Evolutionary conservation across 2,329 filamentous ascomycete species (phyloP), one percentile per base, ranked within the genome.

Genomic region (Aspergillus nomiae): DNA sequence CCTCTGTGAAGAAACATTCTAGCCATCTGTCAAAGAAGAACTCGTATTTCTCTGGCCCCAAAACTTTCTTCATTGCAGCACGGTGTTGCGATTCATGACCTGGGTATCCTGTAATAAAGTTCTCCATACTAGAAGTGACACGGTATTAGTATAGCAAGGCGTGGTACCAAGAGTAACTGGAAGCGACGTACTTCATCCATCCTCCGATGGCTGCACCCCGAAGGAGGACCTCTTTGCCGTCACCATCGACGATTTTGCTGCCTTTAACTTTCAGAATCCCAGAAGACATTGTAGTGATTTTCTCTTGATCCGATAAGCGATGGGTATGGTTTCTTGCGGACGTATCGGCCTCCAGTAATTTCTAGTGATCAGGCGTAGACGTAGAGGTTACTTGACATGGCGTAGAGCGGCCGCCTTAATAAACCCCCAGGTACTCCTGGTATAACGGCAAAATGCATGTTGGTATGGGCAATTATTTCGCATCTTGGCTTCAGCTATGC

Each of bases 61-160:
- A 76, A 0, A 85, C 83, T 60, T 82, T 78, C 0, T 82, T 76
- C 74, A 88, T 81, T 1, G 84, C 82, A 2, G 80, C 80, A 10
- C 86, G 83, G 64, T 86, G 84, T 64, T 87, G 81, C 26, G 79
- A 79, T 69, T 89, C 87, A 57, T 86, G 84, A 21, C 85, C 87
- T 12, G 85, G 79, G 62, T 83, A 89, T n/a, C 87, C 87, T 1
- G 84, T 87, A 66, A 89, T 88, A 78, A 88, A 88, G 71, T 87
- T 88, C 72, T 87, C 85, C 83, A 86, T 86, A 61, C 76, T 80
- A 55, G 28, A 19, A 32, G 14, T 12, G 24, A 12, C 10, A 36
- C 38, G 14, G 7, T 28, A 24, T 54, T n/a, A 58, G 21, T 34
- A 74, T 71, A 36, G 71, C 8, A 12, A 19, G 32, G 2, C 48